These are phyloP conservation scores for Scytalidium lignicola DNA, from an alignment of 2,329 filamentous ascomycete genomes.

Conservation along the genomic window DNA sequence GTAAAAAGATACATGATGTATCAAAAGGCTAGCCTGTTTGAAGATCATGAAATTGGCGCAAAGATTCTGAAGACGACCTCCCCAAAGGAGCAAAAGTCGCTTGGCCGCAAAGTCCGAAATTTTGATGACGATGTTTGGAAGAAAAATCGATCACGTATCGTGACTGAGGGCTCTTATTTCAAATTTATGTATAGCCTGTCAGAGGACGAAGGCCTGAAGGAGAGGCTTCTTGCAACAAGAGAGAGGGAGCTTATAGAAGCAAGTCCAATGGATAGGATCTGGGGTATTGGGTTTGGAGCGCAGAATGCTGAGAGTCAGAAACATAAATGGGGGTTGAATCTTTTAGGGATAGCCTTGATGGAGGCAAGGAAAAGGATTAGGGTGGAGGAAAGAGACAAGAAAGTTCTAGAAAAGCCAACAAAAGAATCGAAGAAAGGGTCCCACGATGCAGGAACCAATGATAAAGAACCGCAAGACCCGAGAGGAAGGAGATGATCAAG, in stretches of 20 bases:
- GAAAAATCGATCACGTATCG: slow-evolving; percentile 45
- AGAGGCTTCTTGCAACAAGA: slow-evolving; percentile 51
- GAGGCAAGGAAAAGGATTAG: slow-evolving; percentile 48
- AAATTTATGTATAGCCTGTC: slow-evolving; percentile 47
- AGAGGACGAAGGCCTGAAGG: slow-evolving; percentile 36
- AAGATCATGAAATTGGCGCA: slow-evolving; percentile 37
- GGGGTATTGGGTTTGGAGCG: slow-evolving; percentile 59
- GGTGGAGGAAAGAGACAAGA: slow-evolving; percentile 25
- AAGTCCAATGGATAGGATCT: slow-evolving; percentile 54
- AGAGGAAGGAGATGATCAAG: neutral
- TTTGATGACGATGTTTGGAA: slow-evolving; percentile 51
- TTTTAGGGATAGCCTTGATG: slow-evolving; percentile 59
- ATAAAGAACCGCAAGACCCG: neutral
- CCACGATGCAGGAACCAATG: no score
- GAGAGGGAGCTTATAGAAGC: slow-evolving; percentile 59
- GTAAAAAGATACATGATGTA: slow-evolving; percentile 48
- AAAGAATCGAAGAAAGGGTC: neutral
- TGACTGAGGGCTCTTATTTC: slow-evolving; percentile 50
- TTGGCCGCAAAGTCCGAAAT: slow-evolving; percentile 49
- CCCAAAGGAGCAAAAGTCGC: slow-evolving; percentile 44
- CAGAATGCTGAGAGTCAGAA: slow-evolving; percentile 42
- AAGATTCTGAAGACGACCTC: slow-evolving; percentile 42
- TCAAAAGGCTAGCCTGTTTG: slow-evolving; percentile 46
- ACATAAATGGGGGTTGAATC: slow-evolving; percentile 56
- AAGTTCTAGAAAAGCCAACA: neutral